Base-by-base conservation (phyloP, 2,329 filamentous ascomycete species). In the Colletotrichum shisoi region DNA sequence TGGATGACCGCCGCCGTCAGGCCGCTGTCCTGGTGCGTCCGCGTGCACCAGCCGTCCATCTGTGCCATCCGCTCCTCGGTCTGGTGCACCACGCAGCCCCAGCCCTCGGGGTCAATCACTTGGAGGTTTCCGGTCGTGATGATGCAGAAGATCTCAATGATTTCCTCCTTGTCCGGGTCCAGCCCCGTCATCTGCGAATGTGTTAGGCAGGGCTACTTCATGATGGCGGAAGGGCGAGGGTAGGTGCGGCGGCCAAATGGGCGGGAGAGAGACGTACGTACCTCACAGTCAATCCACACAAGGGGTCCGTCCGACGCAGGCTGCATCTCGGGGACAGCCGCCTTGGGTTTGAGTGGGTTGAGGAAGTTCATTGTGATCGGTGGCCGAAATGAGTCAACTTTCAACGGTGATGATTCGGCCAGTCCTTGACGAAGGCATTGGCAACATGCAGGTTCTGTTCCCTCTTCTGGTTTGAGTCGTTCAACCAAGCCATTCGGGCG, bases 71-170 rank as follows among this genome's bases (percentile, higher is more conserved):
- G 85, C 61, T 87, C 82, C 73, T 88, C 83, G 0, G 88, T 83
- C 73, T 92, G 91, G 76, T 94, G 90, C 65, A 99, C 85, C 52
- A 94, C 83, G 34, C 86, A 86, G 74, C 96, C 92, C 83, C 91
- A 97, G 71, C 94, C 94, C 39, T 84, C 77, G 27, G 88, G 81
- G 68, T 97, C 93, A 31, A 96, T 79, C 40, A 96, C 77, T 64
- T 91, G 85, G 21, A 99, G 86, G 69, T 93, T 83, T 60, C 88
- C 85, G 71, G 94, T 91, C 8, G 95, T 99, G 76, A 99, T 87
- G 78, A 96, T 90, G 80, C 94, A 97, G 78, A 91, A 94, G 64
- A 98, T 91, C 73, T 96, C 93, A 74, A 98, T 88, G 74, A 98
- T 95, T 63, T 89, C 89, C 75, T 98, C 94, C 39, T 82, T 87